These are phyloP conservation scores for Santalum album DNA, from an alignment of 164 flowering plant species.

Conservation along the genomic window DNA sequence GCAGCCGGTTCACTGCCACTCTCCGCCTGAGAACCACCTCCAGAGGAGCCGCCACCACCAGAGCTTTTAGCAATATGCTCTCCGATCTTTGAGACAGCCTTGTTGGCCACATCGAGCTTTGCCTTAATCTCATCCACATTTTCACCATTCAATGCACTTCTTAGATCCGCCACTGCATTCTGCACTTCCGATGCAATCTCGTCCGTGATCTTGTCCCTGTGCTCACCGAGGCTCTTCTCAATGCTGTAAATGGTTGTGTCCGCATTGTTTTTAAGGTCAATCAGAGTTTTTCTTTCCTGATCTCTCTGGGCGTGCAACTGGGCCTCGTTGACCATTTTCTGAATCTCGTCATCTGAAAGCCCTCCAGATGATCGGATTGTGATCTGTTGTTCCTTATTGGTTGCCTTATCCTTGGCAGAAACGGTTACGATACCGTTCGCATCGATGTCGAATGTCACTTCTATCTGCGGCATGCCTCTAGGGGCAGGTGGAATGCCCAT, in stretches of 20 bases:
- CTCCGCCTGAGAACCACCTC: slow-evolving; percentile 6
- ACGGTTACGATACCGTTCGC: slow-evolving; percentile 54
- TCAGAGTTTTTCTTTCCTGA: slow-evolving; percentile 36
- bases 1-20: slow-evolving; percentile 32
- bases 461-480: slow-evolving; percentile 49
- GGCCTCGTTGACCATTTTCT: slow-evolving; percentile 51
- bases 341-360: slow-evolving; percentile 42
- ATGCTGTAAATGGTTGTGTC: slow-evolving; percentile 45
- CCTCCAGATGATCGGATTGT: slow-evolving; percentile 54
- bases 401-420: slow-evolving; percentile 48
- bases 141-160: slow-evolving; percentile 28
- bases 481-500: slow-evolving; percentile 54
- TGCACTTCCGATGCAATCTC: slow-evolving; percentile 37
- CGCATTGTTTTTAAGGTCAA: slow-evolving; percentile 38
- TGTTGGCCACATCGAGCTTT: slow-evolving; percentile 46
- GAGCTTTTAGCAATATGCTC: slow-evolving; percentile 32
- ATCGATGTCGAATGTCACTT: slow-evolving; percentile 54
- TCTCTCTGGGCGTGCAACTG: slow-evolving; percentile 45
- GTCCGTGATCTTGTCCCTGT: slow-evolving; percentile 39
- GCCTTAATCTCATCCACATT: slow-evolving; percentile 37
- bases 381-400: slow-evolving; percentile 42
- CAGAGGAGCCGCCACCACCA: slow-evolving; percentile 31
- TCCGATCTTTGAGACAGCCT: slow-evolving; percentile 48
- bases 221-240: slow-evolving; percentile 47
- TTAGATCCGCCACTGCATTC: slow-evolving; percentile 31